Evolutionary conservation across 2,329 filamentous ascomycete species (phyloP).

Genomic region (Ceratocystis lukuohia): DNA sequence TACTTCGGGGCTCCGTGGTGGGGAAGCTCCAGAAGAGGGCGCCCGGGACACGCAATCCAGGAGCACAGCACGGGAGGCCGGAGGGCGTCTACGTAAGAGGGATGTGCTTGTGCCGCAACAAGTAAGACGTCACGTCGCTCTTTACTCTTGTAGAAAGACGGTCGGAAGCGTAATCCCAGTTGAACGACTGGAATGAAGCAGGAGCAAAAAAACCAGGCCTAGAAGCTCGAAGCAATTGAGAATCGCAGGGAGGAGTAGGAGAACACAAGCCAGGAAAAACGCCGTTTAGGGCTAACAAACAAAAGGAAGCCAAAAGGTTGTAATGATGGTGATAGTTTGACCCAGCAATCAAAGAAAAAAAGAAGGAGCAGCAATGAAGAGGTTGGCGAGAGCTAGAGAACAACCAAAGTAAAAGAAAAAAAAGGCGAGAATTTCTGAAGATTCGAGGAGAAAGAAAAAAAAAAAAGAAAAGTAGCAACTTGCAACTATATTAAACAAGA

Average conservation of each 20-base stretch:
- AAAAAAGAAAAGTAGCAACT: neutral
- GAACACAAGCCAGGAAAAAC: neutral
- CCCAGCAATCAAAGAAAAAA: neutral
- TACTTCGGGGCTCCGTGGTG: neutral
- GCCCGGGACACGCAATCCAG: neutral
- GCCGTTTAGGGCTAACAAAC: neutral
- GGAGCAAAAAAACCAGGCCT: neutral
- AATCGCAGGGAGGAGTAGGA: neutral
- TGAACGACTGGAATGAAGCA: neutral
- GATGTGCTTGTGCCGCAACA: too few relatives aligned
- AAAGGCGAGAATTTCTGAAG: neutral
- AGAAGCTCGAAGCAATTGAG: neutral
- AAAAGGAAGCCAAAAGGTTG: neutral
- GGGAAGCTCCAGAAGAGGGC: neutral
- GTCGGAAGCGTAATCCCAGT: too few relatives aligned
- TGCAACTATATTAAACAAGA: neutral
- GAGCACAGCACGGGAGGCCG: neutral
- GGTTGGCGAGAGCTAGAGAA: neutral
- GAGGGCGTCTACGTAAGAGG: too few relatives aligned
- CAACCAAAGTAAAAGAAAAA: neutral
- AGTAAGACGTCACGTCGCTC: too few relatives aligned
- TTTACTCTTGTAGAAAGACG: too few relatives aligned
- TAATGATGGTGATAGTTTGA: neutral
- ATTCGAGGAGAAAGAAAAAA: neutral
- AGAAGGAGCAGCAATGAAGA: neutral